Base-by-base conservation (phyloP, 495 filamentous ascomycete species). In the Xylaria palmicola region DNA sequence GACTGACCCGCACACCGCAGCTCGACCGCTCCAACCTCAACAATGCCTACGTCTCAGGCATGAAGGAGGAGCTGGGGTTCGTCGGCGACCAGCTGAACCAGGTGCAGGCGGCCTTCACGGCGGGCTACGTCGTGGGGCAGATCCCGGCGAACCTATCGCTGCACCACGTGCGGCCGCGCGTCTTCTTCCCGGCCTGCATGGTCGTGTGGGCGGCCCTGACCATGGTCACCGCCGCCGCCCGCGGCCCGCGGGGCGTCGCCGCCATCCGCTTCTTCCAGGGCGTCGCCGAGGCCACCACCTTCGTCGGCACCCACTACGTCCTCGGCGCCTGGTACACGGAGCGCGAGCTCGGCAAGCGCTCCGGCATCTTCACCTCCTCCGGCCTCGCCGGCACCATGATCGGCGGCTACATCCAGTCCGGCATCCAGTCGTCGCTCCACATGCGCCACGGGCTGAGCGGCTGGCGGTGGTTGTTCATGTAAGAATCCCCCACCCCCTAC, bases 231-330 rank as follows among this genome's bases (percentile, higher is more conserved):
- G 85, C 83, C 1, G 75, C 77, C 0, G 77, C 75, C 3, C 76
- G 77, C 6, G 75, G 70, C 2, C 80, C 81, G 0, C 70, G 77
- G 40, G 68, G 79, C n/a, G 83, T 90, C 62, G 86, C 85, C 79
- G 83, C 80, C 0, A 85, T 90, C 60, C 83, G 87, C 4, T 88
- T 90, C 76, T 86, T 90, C 65, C 81, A 85, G 65, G 87, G 84
- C n/a, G 66, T 87, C 9, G 77, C 77, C 34, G 86, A 90, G 69
- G 73, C 82, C 0, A 81, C 73, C 54, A 86, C 81, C 9, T 89
- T 88, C 47, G 80, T 83, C 6, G 86, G 87, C 15, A 87, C 82
- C 0, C 85, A 87, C 37, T 88, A 87, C 63, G 83, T 90, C 65
- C 73, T 89, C 2, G 86, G 86, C 2, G 80, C 80, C 0, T 90